Base-by-base conservation (phyloP, 1,139 yeast species). In the Zygosaccharomyces sapae region DNA sequence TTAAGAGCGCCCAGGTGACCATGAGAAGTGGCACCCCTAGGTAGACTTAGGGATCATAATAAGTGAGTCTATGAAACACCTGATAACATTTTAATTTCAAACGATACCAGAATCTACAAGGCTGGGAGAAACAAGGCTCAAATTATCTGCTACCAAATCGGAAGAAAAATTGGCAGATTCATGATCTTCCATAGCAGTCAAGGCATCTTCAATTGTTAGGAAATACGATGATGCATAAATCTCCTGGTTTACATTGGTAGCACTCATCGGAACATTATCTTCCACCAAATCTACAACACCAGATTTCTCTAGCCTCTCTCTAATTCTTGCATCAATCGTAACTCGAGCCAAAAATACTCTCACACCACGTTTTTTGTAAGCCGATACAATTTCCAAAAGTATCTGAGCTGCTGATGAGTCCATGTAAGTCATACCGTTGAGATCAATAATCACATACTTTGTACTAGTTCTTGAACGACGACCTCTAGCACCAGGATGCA, bases 381-480 rank as follows among this genome's bases (percentile, higher is more conserved):
- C 74, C 4, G 67, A 56, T 5, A 90, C 69, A 12, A 87, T 78
- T 45, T 80, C 86, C 41, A 70, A 64, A 43, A 90, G 68, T 10
- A 86, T 85, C 56, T 86, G 87, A 0, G 89, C 83, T 0, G 97
- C 97, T 1, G 94, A 82, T 0, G 96, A 85, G 61, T 92, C 98
- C 37, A 90, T 70, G 30, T 77, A 81, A 0, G 94, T 79, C 96
- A 90, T 86, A 0, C 96, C 97, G 49, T 84, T 75, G 47, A 90
- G 66, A 62, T 90, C 96, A 61, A 92, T 81, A 5, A 90, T 77
- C n/a, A 89, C 74, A 57, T 83, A 77, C 51, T 75, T 75, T 22
- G 85, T 77, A 79, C 77, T 76, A 4, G 74, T 72, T 43, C 70
- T 76, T 34, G 74, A 72, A 42, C 86, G 66, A 45, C 75, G 67